These are phyloP conservation scores for Nakaseomyces delphensis DNA, from an alignment of 1,139 yeast species.

Conservation along the genomic window DNA sequence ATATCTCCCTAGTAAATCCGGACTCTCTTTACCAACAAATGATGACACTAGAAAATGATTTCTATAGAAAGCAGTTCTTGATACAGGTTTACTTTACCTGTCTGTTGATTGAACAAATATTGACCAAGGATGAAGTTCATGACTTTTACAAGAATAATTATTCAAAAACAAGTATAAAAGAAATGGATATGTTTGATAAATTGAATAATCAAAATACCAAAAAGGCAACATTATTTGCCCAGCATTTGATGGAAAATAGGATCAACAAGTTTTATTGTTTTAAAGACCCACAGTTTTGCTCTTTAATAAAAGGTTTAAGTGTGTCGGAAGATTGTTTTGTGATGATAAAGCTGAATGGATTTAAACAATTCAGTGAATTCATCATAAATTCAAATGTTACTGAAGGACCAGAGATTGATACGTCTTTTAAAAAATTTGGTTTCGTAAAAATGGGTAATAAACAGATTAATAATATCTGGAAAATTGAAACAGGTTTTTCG, in stretches of 20 bases:
- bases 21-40: slow-evolving; percentile 19
- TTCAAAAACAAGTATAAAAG: slow-evolving; percentile 18
- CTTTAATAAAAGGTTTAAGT: slow-evolving; percentile 13
- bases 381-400: slow-evolving; percentile 8
- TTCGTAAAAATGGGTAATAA: slow-evolving; percentile 29
- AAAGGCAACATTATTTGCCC: slow-evolving; percentile 15
- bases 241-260: slow-evolving; percentile 18
- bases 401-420: slow-evolving; percentile 11
- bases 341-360: slow-evolving; percentile 19
- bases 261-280: slow-evolving; percentile 20
- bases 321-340: slow-evolving; percentile 16
- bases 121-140: slow-evolving; percentile 17
- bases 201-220: slow-evolving; percentile 14
- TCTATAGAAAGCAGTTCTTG: slow-evolving; percentile 25
- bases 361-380: slow-evolving; percentile 20
- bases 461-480: slow-evolving; percentile 28
- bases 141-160: slow-evolving; percentile 18
- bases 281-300: slow-evolving; percentile 22
- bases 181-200: slow-evolving; percentile 11
- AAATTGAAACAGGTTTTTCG: slow-evolving; percentile 24
- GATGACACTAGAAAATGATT: slow-evolving; percentile 19
- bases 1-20: slow-evolving; percentile 18
- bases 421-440: slow-evolving; percentile 27
- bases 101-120: slow-evolving; percentile 17
- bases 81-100: slow-evolving; percentile 21